Conservation (phyloP, 2,329 filamentous ascomycete genomes). For the Ceratocystis variospora region DNA sequence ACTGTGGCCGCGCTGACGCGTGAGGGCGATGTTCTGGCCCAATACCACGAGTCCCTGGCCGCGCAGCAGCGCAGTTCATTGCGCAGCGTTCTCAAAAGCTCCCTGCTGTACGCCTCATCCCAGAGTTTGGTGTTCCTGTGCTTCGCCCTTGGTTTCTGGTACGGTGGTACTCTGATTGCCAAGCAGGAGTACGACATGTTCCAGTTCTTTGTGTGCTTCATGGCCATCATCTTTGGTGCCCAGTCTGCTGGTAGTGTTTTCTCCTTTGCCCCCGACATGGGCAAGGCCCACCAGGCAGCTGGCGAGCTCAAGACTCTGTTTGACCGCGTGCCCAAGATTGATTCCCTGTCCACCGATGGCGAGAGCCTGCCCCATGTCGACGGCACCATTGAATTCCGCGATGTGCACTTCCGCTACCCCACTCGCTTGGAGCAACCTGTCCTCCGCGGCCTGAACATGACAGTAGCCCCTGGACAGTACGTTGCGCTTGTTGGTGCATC, state of each 20-base stretch:
- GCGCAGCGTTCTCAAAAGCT: slow-evolving; percentile 61
- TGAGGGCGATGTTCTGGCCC: slow-evolving; percentile 62
- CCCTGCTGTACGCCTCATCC: slow-evolving; percentile 65
- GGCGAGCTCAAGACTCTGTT: slow-evolving; percentile 69
- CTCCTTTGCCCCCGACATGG: slow-evolving; percentile 82
- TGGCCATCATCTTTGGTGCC: slow-evolving; percentile 75
- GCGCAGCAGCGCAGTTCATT: slow-evolving; percentile 54
- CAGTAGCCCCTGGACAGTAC: slow-evolving; percentile 64
- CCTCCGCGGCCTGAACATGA: slow-evolving; percentile 66
- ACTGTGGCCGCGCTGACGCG: slow-evolving; percentile 85
- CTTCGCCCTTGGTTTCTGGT: slow-evolving; percentile 86
- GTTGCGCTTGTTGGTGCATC: slow-evolving; percentile 86
- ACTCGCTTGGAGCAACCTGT: slow-evolving; percentile 86
- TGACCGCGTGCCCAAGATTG: slow-evolving; percentile 67
- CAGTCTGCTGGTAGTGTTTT: slow-evolving; percentile 86
- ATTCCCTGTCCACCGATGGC: slow-evolving; percentile 64
- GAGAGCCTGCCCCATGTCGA: slow-evolving; percentile 49
- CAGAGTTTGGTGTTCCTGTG: slow-evolving; percentile 75
- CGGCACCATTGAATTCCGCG: slow-evolving; percentile 73
- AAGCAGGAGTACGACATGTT: slow-evolving; percentile 59
- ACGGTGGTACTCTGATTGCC: slow-evolving; percentile 64
- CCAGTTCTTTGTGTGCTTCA: slow-evolving; percentile 87
- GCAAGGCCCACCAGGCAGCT: slow-evolving; percentile 78
- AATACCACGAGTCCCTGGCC: slow-evolving; percentile 56
- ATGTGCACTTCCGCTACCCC: slow-evolving; percentile 90